Evolutionary conservation across 2,329 filamentous ascomycete species (phyloP), one percentile per base, ranked within the genome.

Genomic region (Calonectria henricotiae): DNA sequence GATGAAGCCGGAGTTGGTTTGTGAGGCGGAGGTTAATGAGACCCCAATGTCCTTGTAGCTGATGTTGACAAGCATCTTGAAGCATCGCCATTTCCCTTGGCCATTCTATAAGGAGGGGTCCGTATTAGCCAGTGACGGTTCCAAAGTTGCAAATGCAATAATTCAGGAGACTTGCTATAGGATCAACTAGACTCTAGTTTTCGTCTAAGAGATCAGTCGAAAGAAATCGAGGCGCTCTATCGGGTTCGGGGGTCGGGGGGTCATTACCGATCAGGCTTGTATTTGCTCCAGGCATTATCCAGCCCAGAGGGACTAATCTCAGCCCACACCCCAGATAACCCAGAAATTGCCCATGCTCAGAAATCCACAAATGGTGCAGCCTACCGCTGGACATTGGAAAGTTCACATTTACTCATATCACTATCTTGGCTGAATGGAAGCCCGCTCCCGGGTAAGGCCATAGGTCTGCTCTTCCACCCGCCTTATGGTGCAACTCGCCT

Each of bases 41-140:
- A 98, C 93, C 82, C 98, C 96, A 74, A 98, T 98, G 85, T 98
- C 96, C 85, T 98, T 98, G 88, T 97, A 98, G 76, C 96, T 96
- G 62, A 98, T 89, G 72, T 95, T 91, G 78, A 92, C 90, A 65
- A 98, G 90, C 94, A 97, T 97, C 84, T 95, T 91, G 87, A 98
- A 98, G 88, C 95, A 98, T 71, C 88, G 87, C 90, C 93, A 96
- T 85, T 98, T 98, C 87, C 98, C 95, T 62, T 97, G 94, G 76
- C 94, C 94, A 79, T 94, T 96, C 94, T 96, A 77, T 7, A 32
- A 20, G 27, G 23, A 30, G 46, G 37, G 23, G 37, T 12, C 5
- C 6, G 5, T 61, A 58, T 75, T 68, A 75, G 71, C 46, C 4
- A 7, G 7, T 15, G 25, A 23, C 5, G 37, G n/a, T 27, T 25